Evolutionary conservation across 2,329 filamentous ascomycete genomes (phyloP).

Genomic region (Trichoderma lentiforme): DNA sequence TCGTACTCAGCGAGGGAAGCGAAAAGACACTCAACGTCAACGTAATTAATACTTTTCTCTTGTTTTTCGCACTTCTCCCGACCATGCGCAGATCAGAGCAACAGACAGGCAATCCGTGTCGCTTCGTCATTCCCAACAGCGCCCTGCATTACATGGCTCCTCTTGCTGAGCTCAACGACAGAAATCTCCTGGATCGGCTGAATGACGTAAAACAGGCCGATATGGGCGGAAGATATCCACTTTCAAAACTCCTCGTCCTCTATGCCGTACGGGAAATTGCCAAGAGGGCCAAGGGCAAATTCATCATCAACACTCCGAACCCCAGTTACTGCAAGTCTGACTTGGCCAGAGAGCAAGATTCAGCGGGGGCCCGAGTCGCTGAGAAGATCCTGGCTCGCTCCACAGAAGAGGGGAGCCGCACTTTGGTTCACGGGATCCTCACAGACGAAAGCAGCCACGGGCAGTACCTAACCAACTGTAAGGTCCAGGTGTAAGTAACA

Average conservation of each 20-base stretch:
- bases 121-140: constrained; percentile 2
- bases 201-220: neutral
- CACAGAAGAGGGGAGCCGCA: constrained; percentile 1
- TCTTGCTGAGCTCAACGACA: neutral
- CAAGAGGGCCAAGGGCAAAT: neutral
- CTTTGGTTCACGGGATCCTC: neutral
- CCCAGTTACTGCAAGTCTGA: neutral
- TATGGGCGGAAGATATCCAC: neutral
- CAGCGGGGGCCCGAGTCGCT: neutral
- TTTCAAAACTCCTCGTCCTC: neutral
- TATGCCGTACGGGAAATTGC: neutral
- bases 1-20: neutral
- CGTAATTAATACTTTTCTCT: constrained; percentile 16
- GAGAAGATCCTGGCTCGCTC: constrained; percentile 1
- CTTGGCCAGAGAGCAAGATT: neutral
- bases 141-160: neutral
- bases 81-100: neutral
- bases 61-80: constrained; percentile 11
- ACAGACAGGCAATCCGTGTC: neutral
- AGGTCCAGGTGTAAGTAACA: neutral
- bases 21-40: constrained; percentile 18
- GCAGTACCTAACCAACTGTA: neutral
- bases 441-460: neutral
- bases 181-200: neutral
- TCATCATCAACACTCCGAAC: neutral